Conservation (phyloP, 1,139 yeast genomes). For the Saccharomyces pastorianus region DNA sequence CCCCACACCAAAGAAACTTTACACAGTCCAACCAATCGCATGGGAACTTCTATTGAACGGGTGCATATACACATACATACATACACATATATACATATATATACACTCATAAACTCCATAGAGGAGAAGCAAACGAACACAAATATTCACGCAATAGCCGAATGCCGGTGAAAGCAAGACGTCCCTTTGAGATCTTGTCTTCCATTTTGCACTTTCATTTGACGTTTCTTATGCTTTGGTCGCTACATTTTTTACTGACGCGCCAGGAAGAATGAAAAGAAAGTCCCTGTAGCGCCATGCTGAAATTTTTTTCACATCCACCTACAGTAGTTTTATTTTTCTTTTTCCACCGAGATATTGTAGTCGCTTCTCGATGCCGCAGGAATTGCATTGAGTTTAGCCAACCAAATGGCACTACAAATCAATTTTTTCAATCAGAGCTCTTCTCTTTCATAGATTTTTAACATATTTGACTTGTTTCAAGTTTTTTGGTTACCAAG, state of each 20-base stretch:
- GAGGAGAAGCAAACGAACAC: no score
- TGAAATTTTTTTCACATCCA: not conserved
- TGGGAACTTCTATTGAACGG: not conserved
- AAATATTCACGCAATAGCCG: no score
- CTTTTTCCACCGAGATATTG: not conserved
- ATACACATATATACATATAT: not conserved
- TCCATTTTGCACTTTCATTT: no score
- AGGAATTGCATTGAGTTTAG: not conserved
- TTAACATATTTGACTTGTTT: no score
- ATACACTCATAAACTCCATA: no score
- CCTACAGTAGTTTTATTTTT: not conserved
- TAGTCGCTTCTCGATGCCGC: not conserved
- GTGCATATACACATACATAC: not conserved
- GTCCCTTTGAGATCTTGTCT: no score
- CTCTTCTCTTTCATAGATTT: no score
- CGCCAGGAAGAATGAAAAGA: not conserved
- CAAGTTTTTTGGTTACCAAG: not conserved
- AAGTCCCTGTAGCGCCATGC: not conserved
- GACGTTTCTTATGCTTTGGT: no score
- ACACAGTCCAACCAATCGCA: not conserved
- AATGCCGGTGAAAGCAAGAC: no score
- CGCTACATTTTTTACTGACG: not conserved
- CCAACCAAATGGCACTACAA: no score
- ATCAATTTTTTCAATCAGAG: not conserved
- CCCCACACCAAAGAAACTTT: not conserved